Percentiles rank a stretch among this genome's conserved stretches.
Evolutionary conservation across 1,284 basidiomycete species (phyloP).

Genomic region (Puccinia horiana): DNA sequence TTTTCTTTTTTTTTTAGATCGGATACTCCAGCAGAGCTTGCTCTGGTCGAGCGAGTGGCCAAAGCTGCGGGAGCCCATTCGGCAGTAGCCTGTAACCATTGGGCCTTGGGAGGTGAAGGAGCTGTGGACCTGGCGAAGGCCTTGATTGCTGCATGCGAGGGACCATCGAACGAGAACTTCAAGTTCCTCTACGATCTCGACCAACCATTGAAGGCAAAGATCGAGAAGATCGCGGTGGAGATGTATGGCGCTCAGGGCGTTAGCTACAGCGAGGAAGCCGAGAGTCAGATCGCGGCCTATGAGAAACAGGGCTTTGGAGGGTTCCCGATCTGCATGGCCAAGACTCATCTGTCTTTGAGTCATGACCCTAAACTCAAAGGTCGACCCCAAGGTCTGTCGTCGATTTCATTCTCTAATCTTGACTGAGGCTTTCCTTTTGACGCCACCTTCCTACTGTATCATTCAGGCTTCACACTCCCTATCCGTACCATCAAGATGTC

Average conservation of each 20-base stretch:
- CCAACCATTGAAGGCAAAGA: slow-evolving; percentile 81
- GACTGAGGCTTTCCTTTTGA: slow-evolving; percentile 26
- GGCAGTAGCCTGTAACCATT: slow-evolving; percentile 93
- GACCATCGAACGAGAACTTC: slow-evolving; percentile 74
- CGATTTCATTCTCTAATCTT: background rate
- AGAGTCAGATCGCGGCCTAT: slow-evolving; percentile 85
- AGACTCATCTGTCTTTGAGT: slow-evolving; percentile 95
- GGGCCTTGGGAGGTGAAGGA: slow-evolving; percentile 88
- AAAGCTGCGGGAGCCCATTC: slow-evolving; percentile 87
- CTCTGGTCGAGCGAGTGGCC: slow-evolving; percentile 77
- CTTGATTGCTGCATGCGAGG: slow-evolving; percentile 74
- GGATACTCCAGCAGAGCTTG: slow-evolving; percentile 86
- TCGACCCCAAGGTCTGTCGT: slow-evolving; percentile 68
- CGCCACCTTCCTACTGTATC: background rate
- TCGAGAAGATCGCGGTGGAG: slow-evolving; percentile 78
- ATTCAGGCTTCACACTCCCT: slow-evolving; percentile 74
- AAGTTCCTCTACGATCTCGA: slow-evolving; percentile 79
- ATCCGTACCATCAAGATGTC: slow-evolving; percentile 85
- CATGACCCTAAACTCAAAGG: slow-evolving; percentile 89
- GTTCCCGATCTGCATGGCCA: slow-evolving; percentile 86
- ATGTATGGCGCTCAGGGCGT: slow-evolving; percentile 91
- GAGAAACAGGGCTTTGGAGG: slow-evolving; percentile 81
- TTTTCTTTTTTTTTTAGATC: slow-evolving; percentile 63
- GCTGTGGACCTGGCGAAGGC: slow-evolving; percentile 84
- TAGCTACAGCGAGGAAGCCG: slow-evolving; percentile 69